These are phyloP conservation scores for Solanum commersonii DNA, from an alignment of 257 asterid species.

Conservation along the genomic window DNA sequence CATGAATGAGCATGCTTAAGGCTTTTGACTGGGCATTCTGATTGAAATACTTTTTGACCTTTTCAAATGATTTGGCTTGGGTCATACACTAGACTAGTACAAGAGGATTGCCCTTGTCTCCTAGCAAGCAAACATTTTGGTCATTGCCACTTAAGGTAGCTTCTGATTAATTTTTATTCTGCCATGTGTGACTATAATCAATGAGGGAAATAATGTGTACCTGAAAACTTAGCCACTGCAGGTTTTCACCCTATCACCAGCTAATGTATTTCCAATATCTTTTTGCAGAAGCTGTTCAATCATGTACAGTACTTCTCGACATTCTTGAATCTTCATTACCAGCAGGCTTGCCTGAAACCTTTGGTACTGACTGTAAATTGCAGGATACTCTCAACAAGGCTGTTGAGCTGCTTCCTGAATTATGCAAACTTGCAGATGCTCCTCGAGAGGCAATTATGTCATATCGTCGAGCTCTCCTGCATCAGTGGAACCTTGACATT, in stretches of 20 bases:
- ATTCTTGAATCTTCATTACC: constrained; percentile 86
- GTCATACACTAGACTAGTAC: not conserved
- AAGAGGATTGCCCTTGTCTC: not conserved
- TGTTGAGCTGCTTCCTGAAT: constrained; percentile 84
- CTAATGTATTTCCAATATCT: constrained; percentile 21
- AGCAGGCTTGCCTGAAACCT: constrained; percentile 78
- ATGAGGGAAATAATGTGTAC: not conserved
- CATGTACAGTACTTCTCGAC: constrained; percentile 86
- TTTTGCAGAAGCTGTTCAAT: constrained; percentile 95
- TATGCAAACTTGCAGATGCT: constrained; percentile 72
- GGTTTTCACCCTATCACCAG: not conserved
- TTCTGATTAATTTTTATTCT: not conserved
- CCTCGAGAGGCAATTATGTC: constrained; percentile 66
- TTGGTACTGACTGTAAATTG: constrained; percentile 73
- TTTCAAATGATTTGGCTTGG: not conserved
- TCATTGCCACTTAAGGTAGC: not conserved
- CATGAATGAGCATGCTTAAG: not conserved
- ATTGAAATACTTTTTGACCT: not conserved
- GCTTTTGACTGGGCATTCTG: not conserved
- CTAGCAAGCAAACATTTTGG: not conserved
- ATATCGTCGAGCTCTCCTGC: constrained; percentile 83
- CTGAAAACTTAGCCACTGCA: not conserved
- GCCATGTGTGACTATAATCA: not conserved
- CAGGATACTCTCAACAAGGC: constrained; percentile 78
- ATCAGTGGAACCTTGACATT: constrained; percentile 76